phyloP scores from a whole-genome alignment of 371 early-diverging fungal species.

The Haplosporangium sp. region DNA sequence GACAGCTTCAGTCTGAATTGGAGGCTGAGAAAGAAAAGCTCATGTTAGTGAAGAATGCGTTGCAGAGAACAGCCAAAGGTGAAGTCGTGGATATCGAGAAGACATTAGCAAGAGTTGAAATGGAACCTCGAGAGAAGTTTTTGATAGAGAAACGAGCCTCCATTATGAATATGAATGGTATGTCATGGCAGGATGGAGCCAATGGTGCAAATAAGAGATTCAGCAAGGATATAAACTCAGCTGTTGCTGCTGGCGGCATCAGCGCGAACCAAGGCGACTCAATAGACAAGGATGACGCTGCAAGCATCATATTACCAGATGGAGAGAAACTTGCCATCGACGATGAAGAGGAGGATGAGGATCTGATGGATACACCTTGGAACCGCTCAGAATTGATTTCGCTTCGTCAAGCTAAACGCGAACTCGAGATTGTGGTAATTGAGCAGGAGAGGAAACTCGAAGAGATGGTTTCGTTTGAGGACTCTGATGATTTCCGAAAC shows the following conservation, averaged over 20 bases:
- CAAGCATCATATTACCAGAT: conserved; percentile 23
- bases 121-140: conserved; percentile 32
- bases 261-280: neutral
- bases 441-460: conserved; percentile 45
- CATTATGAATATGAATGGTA: conserved; percentile 27
- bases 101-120: conserved; percentile 16
- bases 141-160: conserved; percentile 50
- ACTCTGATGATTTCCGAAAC: conserved; percentile 57
- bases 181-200: conserved; percentile 18
- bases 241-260: neutral
- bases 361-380: conserved; percentile 19
- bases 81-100: conserved; percentile 25
- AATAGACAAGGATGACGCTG: conserved; percentile 11
- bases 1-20: conserved; percentile 40
- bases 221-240: conserved; percentile 2
- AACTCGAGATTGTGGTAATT: conserved; percentile 55
- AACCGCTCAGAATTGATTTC: conserved; percentile 40
- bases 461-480: conserved; percentile 53
- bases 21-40: conserved; percentile 43
- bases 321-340: conserved; percentile 28
- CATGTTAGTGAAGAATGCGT: conserved; percentile 24
- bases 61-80: conserved; percentile 39
- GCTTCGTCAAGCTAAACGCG: conserved; percentile 54
- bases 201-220: neutral
- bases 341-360: conserved; percentile 29